Evolutionary conservation across 495 filamentous ascomycete genomes (phyloP).

Genomic region (Astrothelium macrocarpum): DNA sequence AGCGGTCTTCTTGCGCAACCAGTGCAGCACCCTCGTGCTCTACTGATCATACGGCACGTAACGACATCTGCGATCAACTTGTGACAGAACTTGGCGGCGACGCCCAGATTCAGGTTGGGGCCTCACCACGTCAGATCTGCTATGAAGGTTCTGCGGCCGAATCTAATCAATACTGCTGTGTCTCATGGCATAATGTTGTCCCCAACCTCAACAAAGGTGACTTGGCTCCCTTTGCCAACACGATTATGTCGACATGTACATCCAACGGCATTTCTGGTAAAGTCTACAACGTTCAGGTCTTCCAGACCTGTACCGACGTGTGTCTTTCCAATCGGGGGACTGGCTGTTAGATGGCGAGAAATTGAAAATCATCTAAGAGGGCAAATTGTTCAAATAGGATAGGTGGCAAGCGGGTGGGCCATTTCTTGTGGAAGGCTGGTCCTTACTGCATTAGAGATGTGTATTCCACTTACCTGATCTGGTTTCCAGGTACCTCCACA

Average conservation of each 20-base stretch:
- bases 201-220: neutral
- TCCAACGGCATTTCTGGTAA: neutral
- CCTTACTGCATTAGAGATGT: neutral
- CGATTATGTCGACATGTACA: neutral
- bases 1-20: neutral
- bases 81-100: neutral
- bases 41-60: neutral
- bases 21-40: neutral
- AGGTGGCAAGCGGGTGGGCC: neutral
- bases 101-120: neutral
- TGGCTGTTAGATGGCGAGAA: neutral
- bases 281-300: neutral
- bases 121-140: constrained; percentile 3
- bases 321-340: neutral
- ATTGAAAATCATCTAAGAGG: neutral
- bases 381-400: neutral
- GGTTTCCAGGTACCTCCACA: neutral
- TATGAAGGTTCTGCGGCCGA: neutral
- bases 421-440: neutral
- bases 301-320: neutral
- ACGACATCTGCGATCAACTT: neutral
- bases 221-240: neutral
- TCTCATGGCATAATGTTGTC: neutral
- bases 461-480: neutral
- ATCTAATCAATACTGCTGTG: neutral